A percentile compares a stretch with the other conserved stretches of the same genome.
These are phyloP conservation scores for Euphorbia celastroides DNA, from an alignment of 441 rosid species.

Conservation along the genomic window DNA sequence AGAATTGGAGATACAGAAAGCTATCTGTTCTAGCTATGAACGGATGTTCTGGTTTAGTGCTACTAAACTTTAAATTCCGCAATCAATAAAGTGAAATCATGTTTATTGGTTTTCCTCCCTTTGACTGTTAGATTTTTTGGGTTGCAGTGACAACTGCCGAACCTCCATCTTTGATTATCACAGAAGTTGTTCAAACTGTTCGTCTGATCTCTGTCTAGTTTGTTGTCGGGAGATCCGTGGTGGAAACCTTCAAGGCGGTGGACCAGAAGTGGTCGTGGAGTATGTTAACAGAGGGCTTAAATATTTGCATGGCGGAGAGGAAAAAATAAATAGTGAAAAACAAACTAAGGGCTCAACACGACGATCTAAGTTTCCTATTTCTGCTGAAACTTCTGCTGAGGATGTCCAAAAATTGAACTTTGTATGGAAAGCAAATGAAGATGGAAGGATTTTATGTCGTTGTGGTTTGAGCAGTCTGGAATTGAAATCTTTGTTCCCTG, in stretches of 20 bases:
- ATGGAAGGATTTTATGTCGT: slow-evolving; percentile 53
- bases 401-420: slow-evolving; percentile 14
- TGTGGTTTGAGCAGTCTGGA: slow-evolving; percentile 50
- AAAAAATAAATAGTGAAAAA: background rate
- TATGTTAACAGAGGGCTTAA: slow-evolving; percentile 26
- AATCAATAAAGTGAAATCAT: background rate
- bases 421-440: slow-evolving; percentile 55
- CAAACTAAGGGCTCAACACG: background rate
- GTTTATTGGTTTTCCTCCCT: background rate
- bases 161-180: slow-evolving; percentile 74
- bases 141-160: slow-evolving; percentile 60
- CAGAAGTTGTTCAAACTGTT: slow-evolving; percentile 67
- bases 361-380: background rate
- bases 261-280: slow-evolving; percentile 31
- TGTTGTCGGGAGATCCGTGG: slow-evolving; percentile 82
- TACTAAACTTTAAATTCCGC: background rate
- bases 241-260: slow-evolving; percentile 45
- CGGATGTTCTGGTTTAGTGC: slow-evolving; percentile 44
- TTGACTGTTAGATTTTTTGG: slow-evolving; percentile 1
- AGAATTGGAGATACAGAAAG: slow-evolving; percentile 26
- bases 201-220: slow-evolving; percentile 60
- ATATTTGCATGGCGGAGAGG: slow-evolving; percentile 52
- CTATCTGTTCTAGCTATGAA: slow-evolving; percentile 27
- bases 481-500: slow-evolving; percentile 42
- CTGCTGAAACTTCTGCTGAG: slow-evolving; percentile 11